phyloP scores from a whole-genome alignment of 352 stramenopile species.

The Globisporangium lucens region DNA sequence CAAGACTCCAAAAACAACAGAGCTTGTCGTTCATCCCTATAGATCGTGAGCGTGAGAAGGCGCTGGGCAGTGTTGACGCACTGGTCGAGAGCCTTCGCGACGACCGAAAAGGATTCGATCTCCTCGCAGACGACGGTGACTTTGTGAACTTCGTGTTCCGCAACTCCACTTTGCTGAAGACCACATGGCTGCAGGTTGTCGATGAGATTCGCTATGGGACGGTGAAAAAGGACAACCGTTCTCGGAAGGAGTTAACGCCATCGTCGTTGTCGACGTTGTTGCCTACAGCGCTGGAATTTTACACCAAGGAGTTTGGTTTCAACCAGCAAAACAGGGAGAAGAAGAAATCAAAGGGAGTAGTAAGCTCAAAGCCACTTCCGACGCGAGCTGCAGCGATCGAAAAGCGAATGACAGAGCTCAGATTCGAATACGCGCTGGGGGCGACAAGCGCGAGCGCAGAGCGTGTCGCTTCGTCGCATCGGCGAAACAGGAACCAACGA shows the following conservation, averaged over 20 bases:
- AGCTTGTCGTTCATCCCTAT: background rate
- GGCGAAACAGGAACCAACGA: conserved; percentile 2
- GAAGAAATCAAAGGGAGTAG: background rate
- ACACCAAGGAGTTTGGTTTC: conserved; percentile 42
- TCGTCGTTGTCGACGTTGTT: background rate
- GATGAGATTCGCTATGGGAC: conserved; percentile 37
- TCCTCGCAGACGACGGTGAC: conserved; percentile 38
- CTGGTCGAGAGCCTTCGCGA: conserved; percentile 41
- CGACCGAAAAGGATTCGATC: conserved; percentile 24
- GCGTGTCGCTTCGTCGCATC: background rate
- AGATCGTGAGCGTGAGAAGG: background rate
- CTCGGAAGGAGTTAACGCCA: background rate
- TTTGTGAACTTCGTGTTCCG: conserved; percentile 67
- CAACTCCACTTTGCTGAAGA: conserved; percentile 41
- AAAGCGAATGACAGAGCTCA: conserved; percentile 32
- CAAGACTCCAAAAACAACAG: conserved; percentile 3
- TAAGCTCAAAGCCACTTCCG: conserved; percentile 26
- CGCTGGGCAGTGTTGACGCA: conserved; percentile 26
- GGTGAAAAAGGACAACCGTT: background rate
- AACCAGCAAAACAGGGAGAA: background rate
- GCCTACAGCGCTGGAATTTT: conserved; percentile 25
- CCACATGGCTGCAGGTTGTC: conserved; percentile 52
- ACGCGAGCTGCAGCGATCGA: conserved; percentile 43
- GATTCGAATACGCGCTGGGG: conserved; percentile 32
- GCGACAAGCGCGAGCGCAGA: conserved; percentile 2